These are phyloP conservation scores for Microcyclospora pomicola DNA, from an alignment of 2,329 filamentous ascomycete genomes.

Conservation along the genomic window DNA sequence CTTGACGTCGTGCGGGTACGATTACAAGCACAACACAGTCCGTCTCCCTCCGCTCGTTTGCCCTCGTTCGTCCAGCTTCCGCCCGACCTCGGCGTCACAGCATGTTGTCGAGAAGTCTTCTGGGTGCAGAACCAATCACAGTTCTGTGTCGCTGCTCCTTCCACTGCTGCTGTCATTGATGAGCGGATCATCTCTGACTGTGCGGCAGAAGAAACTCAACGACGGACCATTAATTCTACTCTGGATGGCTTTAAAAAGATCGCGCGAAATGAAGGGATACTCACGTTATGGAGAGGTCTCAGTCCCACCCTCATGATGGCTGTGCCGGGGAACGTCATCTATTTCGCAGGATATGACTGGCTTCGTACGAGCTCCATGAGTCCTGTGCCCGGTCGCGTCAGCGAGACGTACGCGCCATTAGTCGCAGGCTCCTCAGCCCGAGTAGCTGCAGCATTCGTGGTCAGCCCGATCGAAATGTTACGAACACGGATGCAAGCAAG, in stretches of 20 bases:
- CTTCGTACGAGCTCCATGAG: conserved; percentile 60
- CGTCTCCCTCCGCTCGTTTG: conserved; percentile 39
- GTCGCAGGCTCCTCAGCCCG: conserved; percentile 67
- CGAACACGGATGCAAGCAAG: conserved; percentile 71
- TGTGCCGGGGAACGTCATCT: conserved; percentile 91
- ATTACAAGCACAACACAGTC: conserved; percentile 66
- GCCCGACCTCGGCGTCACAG: conserved; percentile 76
- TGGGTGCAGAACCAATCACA: conserved; percentile 79
- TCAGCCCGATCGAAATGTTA: conserved; percentile 88
- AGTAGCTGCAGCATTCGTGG: conserved; percentile 64
- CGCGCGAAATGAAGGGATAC: conserved; percentile 75
- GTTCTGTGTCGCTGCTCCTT: conserved; percentile 53
- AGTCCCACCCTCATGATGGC: conserved; percentile 93
- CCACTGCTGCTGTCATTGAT: conserved; percentile 24
- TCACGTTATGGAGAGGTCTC: conserved; percentile 80
- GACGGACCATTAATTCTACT: conserved; percentile 75
- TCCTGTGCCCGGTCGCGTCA: conserved; percentile 48
- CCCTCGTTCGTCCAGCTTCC: conserved; percentile 54
- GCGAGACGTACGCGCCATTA: conserved; percentile 64
- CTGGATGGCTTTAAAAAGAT: conserved; percentile 90
- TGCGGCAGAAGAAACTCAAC: conserved; percentile 74
- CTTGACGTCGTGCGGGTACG: conserved; percentile 94
- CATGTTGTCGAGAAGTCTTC: conserved; percentile 94
- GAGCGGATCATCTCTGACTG: conserved; percentile 47
- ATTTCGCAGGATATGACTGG: conserved; percentile 97